These are phyloP conservation scores for Hapsidospora chrysogenum DNA, from an alignment of 495 filamentous ascomycete species.

Conservation along the genomic window DNA sequence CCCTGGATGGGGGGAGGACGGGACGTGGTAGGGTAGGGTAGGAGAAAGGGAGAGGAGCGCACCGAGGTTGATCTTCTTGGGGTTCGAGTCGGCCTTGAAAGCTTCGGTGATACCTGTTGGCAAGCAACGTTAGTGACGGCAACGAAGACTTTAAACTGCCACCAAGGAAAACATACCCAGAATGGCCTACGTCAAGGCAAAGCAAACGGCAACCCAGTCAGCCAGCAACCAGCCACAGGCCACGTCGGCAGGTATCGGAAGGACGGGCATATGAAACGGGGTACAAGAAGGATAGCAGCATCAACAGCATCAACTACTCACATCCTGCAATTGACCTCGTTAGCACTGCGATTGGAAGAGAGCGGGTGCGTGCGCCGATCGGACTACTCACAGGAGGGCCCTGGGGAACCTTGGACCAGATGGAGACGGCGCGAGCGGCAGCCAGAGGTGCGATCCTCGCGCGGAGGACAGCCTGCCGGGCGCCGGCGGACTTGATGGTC, in stretches of 20 bases:
- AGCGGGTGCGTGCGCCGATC: constrained; percentile 3
- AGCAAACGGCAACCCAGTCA: constrained; percentile 1
- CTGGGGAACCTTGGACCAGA: constrained; percentile 81
- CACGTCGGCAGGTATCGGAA: too few species aligned
- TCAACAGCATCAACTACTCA: too few species aligned
- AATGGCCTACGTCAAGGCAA: constrained; percentile 45
- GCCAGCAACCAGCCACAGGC: too few species aligned
- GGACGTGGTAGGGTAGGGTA: constrained; percentile 2
- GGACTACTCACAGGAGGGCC: constrained; percentile 87
- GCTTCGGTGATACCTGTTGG: constrained; percentile 82
- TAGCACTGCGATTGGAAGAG: constrained; percentile 16
- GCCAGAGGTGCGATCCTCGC: background rate
- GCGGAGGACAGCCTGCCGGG: constrained; percentile 1
- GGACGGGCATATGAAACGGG: too few species aligned
- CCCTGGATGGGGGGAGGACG: background rate
- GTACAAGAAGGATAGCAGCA: too few species aligned
- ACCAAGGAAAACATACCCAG: constrained; percentile 34
- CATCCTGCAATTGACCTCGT: constrained; percentile 31
- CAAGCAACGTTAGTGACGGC: constrained; percentile 2
- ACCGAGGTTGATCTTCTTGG: constrained; percentile 95
- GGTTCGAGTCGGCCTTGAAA: constrained; percentile 87
- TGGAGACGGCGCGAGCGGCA: constrained; percentile 26
- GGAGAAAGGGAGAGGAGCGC: constrained; percentile 17
- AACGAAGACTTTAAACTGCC: background rate
- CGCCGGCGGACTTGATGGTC: background rate